Base-by-base conservation (phyloP, 371 early-diverging fungal species). In the Lichtheimia ramosa region DNA sequence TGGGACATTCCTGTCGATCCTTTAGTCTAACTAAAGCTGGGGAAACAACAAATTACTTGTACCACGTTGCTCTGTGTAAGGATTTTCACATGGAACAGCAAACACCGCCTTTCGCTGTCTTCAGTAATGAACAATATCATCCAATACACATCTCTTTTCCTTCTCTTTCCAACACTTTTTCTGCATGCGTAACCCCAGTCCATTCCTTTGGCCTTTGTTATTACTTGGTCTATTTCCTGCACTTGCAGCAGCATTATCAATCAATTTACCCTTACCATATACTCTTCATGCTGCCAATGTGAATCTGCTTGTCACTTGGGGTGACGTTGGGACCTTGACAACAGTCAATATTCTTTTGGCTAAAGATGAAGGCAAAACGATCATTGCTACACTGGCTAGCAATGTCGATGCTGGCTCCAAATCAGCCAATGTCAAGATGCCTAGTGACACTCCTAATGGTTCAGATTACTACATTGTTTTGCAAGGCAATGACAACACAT, bases 401-500 rank as follows among this genome's bases (percentile, higher is more conserved):
- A 54, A 54, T 25, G 43, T 62, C 18, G 43, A 55, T 51, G 62
- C 56, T 14, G 25, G 56, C 1, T 16, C 49, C 21, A 28, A 16
- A 16, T 53, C 58, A 4, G 34, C 25, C 14, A 8, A 21, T 40
- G 50, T 56, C 20, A 42, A 27, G 34, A 43, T 57, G 42, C 52
- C 65, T 1, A 53, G 27, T 15, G 56, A 57, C 21, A 49, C 53
- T 8, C 41, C 43, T 8, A 60, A 27, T n/a, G 55, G 51, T 3
- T 23, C 16, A 3, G 27, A 53, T 20, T 56, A 55, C 10, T 53
- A 57, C 41, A 56, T 52, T 40, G 56, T 60, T 15, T 16, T 56
- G 7, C 49, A 56, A 18, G 61, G 53, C n/a, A 61, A 65, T 27
- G 25, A 56, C 25, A 57, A 23, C 13, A 16, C 53, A 15, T 20